These are phyloP conservation scores for Pseudogymnoascus sp. DNA, from an alignment of 2,329 filamentous ascomycete species.

Conservation along the genomic window DNA sequence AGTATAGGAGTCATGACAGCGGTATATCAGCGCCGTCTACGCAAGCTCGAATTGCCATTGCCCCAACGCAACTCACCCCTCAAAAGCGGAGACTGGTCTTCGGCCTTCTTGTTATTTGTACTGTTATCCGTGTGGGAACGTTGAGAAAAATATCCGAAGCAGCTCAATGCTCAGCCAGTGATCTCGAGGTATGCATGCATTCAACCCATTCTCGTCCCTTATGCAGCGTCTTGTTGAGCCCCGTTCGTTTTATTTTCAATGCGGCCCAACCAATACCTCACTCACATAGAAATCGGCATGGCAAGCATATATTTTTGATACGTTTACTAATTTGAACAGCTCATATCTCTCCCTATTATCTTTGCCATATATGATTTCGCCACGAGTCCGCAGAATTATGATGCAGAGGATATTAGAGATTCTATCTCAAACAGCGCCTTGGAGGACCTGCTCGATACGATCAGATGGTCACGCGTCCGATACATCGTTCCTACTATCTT, in stretches of 20 bases:
- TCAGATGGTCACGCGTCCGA: constrained; percentile 11
- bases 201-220: not conserved
- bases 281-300: not conserved
- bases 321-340: not conserved
- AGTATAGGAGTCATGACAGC: not conserved
- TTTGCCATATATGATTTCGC: constrained; percentile 12
- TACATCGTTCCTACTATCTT: constrained; percentile 12
- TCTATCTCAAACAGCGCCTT: constrained; percentile 12
- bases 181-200: constrained; percentile 10
- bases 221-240: not conserved
- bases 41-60: not conserved
- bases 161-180: not conserved
- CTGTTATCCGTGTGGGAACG: constrained; percentile 6
- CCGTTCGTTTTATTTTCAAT: not conserved
- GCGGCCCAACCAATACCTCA: not conserved
- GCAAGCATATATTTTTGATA: not conserved
- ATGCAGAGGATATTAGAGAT: constrained; percentile 11
- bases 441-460: constrained; percentile 11
- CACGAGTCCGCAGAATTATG: not conserved
- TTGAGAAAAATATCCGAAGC: constrained; percentile 6
- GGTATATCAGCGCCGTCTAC: not conserved
- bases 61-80: not conserved
- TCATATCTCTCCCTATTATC: constrained; percentile 9
- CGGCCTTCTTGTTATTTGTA: not conserved
- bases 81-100: not conserved